Base-by-base conservation (phyloP, 768 basidiomycete genomes). In the Leccinum aurantiacum region DNA sequence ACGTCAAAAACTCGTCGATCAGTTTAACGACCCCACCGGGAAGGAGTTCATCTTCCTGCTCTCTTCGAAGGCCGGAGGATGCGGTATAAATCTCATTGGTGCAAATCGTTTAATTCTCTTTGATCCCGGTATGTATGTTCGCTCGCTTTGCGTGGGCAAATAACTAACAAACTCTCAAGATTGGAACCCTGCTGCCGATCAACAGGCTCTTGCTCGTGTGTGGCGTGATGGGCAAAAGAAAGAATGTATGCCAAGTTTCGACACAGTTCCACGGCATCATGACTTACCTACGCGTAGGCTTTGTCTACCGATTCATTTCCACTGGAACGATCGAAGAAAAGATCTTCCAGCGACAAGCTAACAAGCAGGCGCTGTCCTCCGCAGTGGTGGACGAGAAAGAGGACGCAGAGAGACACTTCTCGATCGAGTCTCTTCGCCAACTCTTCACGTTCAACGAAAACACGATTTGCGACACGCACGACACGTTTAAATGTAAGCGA, bases 141-240 rank as follows among this genome's bases (percentile, higher is more conserved):
- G 10, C 5, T 54, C 5, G 7, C 38, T 27, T 8, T 25, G 2
- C 4, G 6, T n/a, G 19, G 15, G 49, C 38, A 33, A 50, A 8
- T 35, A 22, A 54, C 19, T 7, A 49, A 56, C 22, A 29, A 47
- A 4, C 25, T 49, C 46, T 47, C n/a, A 60, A 95, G 95, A 98
- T 70, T 98, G 95, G 95, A 98, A 98, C 68, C 95, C 95, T 25
- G 96, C 96, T 10, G 93, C 95, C 27, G 96, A 99, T 74, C 97
- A 98, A 71, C 96, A 99, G 73, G 96, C 96, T 8, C 81, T 99
- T 6, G 96, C 96, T 48, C 93, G 96, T 72, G 96, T 99, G 9
- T 99, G 96, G 96, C 91, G 96, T 77, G 96, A 99, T 69, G 96
- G 96, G 0, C 96, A 98, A 74, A 99, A 97, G 85, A 98, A 98